Evolutionary conservation across 495 filamentous ascomycete species (phyloP).

Genomic region (Friedmanniomyces simplex): DNA sequence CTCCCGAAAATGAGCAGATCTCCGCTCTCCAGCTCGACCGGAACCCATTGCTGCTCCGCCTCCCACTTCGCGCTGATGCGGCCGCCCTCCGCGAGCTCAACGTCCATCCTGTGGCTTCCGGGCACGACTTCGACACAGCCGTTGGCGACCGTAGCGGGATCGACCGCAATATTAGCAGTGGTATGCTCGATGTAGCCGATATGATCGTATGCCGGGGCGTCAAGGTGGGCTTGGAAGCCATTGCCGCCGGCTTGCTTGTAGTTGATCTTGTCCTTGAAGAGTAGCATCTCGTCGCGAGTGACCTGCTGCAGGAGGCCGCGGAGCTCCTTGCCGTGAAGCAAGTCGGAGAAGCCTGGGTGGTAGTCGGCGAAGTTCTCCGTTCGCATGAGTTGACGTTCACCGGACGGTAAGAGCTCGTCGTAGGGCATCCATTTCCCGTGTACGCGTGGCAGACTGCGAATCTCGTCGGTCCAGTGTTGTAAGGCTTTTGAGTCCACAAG

Average conservation of each 20-base stretch:
- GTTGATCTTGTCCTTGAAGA: slow-evolving; percentile 44
- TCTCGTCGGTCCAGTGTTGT: slow-evolving; percentile 37
- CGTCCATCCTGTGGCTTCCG: slow-evolving; percentile 29
- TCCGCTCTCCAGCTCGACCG: slow-evolving; percentile 35
- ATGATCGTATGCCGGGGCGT: slow-evolving; percentile 40
- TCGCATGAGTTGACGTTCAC: slow-evolving; percentile 37
- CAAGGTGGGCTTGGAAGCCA: slow-evolving; percentile 39
- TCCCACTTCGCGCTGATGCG: slow-evolving; percentile 36
- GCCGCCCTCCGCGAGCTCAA: slow-evolving; percentile 34
- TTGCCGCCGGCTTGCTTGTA: slow-evolving; percentile 37
- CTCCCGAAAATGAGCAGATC: slow-evolving; percentile 38
- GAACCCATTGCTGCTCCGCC: slow-evolving; percentile 32
- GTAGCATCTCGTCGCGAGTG: slow-evolving; percentile 36
- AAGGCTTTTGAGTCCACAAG: slow-evolving; percentile 24
- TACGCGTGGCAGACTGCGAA: slow-evolving; percentile 35
- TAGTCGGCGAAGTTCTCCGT: slow-evolving; percentile 41
- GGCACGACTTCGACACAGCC: slow-evolving; percentile 39
- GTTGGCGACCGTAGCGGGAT: slow-evolving; percentile 33
- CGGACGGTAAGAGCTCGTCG: slow-evolving; percentile 36
- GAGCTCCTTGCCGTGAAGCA: slow-evolving; percentile 34
- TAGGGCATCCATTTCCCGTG: slow-evolving; percentile 39
- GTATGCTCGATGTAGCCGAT: slow-evolving; percentile 40
- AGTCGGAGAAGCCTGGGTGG: slow-evolving; percentile 33
- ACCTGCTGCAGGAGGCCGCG: slow-evolving; percentile 31
- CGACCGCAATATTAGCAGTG: slow-evolving; percentile 37